Evolutionary conservation across 2,329 filamentous ascomycete species (phyloP).

Genomic region (Apiospora rasikravindrae): DNA sequence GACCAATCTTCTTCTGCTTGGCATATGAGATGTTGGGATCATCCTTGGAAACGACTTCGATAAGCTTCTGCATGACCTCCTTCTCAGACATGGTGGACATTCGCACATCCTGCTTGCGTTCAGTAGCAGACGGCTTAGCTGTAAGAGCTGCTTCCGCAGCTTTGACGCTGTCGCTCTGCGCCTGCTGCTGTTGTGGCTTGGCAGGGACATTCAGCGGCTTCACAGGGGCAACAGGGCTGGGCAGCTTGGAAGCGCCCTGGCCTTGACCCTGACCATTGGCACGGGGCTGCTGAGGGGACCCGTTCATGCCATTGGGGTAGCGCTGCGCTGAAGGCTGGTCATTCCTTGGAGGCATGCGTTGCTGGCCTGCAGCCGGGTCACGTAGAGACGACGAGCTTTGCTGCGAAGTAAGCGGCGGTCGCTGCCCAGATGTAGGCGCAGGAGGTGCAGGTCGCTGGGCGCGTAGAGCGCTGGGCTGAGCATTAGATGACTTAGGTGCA

Average conservation of each 20-base stretch:
- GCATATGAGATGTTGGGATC: constrained; percentile 95
- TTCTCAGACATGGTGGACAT: constrained; percentile 99
- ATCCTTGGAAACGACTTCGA: constrained; percentile 93
- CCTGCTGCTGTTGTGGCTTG: constrained; percentile 52
- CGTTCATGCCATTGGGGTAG: constrained; percentile 60
- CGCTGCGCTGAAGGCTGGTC: constrained; percentile 60
- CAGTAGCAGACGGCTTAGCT: constrained; percentile 74
- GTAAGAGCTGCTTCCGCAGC: constrained; percentile 89
- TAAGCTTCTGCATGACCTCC: constrained; percentile 95
- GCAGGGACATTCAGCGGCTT: constrained; percentile 80
- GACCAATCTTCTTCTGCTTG: constrained; percentile 99
- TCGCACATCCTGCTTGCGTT: constrained; percentile 88
- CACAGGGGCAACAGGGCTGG: constrained; percentile 69
- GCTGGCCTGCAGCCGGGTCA: constrained; percentile 43
- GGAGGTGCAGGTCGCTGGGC: constrained; percentile 86
- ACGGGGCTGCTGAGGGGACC: constrained; percentile 52
- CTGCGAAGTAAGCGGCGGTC: constrained; percentile 56
- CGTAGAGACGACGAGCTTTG: constrained; percentile 54
- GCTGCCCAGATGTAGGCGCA: constrained; percentile 55
- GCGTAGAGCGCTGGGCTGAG: constrained; percentile 60
- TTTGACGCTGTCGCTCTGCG: constrained; percentile 74
- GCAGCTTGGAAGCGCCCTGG: constrained; percentile 53
- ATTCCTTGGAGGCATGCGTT: constrained; percentile 49
- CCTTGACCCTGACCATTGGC: constrained; percentile 53
- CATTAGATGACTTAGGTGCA: constrained; percentile 66